Evolutionary conservation across 2,329 filamentous ascomycete genomes (phyloP).

Genomic region (Knoxdaviesia capensis): DNA sequence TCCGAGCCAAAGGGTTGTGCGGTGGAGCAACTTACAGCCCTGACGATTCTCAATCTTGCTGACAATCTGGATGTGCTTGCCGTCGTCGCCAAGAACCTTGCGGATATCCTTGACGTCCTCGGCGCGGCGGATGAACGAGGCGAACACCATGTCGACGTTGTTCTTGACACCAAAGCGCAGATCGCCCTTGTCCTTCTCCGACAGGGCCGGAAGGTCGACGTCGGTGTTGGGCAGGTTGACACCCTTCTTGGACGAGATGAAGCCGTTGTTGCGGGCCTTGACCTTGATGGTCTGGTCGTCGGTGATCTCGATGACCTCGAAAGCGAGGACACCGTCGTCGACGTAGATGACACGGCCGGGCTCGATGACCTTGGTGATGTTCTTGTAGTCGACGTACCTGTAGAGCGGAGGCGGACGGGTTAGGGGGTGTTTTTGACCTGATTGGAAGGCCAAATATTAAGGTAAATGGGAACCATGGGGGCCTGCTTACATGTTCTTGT

Average conservation of each 20-base stretch:
- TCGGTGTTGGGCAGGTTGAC: conserved; percentile 98
- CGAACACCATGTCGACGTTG: conserved; percentile 97
- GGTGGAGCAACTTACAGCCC: conserved; percentile 29
- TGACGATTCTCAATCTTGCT: conserved; percentile 99
- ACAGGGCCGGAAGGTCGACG: conserved; percentile 90
- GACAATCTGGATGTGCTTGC: conserved; percentile 96
- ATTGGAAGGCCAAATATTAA: neutral
- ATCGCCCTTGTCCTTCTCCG: conserved; percentile 94
- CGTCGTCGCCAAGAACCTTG: conserved; percentile 71
- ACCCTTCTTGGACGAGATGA: conserved; percentile 97
- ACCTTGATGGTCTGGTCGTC: conserved; percentile 79
- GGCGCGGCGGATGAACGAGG: conserved; percentile 89
- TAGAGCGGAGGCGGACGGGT: neutral
- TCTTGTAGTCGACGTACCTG: conserved; percentile 98
- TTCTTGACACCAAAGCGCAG: conserved; percentile 95
- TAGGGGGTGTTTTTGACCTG: neutral
- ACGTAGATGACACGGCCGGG: conserved; percentile 90
- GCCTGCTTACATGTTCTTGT: conserved; percentile 69
- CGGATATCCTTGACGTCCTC: conserved; percentile 90
- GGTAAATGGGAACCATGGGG: neutral
- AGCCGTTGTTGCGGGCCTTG: conserved; percentile 87
- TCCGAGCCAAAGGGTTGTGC: neutral
- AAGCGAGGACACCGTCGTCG: conserved; percentile 92
- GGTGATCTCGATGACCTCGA: conserved; percentile 73
- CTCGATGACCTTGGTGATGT: conserved; percentile 96